Evolutionary conservation across 208 protist genomes (phyloP).

Genomic region (Crithidia acanthocephali): DNA sequence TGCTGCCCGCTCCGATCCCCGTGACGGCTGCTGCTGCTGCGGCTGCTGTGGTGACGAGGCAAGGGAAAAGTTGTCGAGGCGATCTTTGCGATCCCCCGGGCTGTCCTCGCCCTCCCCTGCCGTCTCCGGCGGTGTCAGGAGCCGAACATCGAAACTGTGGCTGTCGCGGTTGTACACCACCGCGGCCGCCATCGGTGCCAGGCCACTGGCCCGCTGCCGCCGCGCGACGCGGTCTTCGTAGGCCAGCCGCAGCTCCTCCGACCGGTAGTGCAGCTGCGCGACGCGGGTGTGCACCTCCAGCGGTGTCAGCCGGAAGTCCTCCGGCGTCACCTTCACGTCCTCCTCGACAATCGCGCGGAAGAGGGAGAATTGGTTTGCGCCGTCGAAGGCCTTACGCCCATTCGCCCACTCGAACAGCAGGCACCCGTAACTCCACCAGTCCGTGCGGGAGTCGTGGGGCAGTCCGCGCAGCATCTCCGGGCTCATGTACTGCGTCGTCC

Average conservation of each 20-base stretch:
- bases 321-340: constrained; percentile 53
- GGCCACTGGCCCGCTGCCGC: constrained; percentile 2
- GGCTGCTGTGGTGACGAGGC: neutral
- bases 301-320: constrained; percentile 73
- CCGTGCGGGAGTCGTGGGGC: constrained; percentile 89
- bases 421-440: constrained; percentile 97
- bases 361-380: constrained; percentile 61
- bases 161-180: constrained; percentile 28
- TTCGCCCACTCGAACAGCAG: constrained; percentile 96
- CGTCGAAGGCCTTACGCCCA: constrained; percentile 84
- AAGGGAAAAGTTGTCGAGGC: too few relatives aligned
- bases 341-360: constrained; percentile 80
- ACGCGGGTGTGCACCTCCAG: constrained; percentile 76
- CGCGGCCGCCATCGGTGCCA: constrained; percentile 3
- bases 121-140: neutral
- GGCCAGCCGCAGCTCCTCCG: constrained; percentile 41
- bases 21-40: neutral
- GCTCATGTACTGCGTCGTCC: constrained; percentile 96
- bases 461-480: constrained; percentile 91
- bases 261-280: constrained; percentile 66
- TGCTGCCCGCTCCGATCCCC: too few relatives aligned
- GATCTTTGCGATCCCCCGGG: neutral
- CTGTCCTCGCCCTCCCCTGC: too few relatives aligned
- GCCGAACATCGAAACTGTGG: constrained; percentile 31
- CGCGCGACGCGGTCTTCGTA: constrained; percentile 24